phyloP scores from a whole-genome alignment of 441 rosid species.

The Corymbia citriodora region DNA sequence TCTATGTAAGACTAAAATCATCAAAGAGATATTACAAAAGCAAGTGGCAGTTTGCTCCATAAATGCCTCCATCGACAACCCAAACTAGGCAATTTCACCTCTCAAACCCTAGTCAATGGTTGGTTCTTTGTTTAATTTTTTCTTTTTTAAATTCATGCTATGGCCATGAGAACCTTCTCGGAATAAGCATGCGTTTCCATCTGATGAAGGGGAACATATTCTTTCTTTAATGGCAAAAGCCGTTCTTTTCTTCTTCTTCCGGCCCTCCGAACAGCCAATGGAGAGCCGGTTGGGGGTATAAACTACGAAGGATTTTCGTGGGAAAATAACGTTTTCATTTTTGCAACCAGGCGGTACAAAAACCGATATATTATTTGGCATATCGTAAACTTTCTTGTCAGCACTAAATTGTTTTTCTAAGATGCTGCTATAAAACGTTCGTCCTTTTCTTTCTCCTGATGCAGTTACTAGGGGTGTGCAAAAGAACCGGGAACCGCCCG shows the following conservation, averaged over 20 bases:
- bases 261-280: too few species aligned
- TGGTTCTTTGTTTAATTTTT: rapidly evolving
- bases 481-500: too few species aligned
- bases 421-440: neutral
- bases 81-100: neutral
- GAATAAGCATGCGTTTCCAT: neutral
- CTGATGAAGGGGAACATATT: neutral
- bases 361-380: neutral
- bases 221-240: neutral
- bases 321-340: neutral
- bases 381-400: neutral
- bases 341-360: neutral
- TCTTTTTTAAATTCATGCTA: neutral
- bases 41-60: neutral
- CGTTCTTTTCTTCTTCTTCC: neutral
- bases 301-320: neutral
- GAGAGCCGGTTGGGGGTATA: neutral
- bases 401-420: neutral
- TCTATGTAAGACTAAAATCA: too few species aligned
- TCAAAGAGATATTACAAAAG: too few species aligned
- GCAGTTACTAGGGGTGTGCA: too few species aligned
- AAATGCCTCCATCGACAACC: neutral
- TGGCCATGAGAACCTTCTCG: neutral
- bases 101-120: too few species aligned
- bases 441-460: neutral